Evolutionary conservation across 2,329 filamentous ascomycete genomes (phyloP), one percentile per base, ranked within the genome.

Genomic region (Stromatinia cepivora): DNA sequence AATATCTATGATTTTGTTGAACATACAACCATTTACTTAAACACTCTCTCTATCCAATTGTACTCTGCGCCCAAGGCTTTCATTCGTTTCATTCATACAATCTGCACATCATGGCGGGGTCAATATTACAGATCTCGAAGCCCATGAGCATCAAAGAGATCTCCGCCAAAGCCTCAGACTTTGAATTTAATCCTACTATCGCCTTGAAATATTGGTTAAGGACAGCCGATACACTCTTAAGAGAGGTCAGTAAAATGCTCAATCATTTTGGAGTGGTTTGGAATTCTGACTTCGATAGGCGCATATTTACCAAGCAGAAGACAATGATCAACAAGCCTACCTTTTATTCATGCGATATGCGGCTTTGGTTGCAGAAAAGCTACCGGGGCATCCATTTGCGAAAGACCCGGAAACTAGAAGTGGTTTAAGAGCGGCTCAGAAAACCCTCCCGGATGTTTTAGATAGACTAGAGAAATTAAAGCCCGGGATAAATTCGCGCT

Each of bases 331-430:
- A 75, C 91, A 95, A 77, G 92, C 94, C 6, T 99, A 97, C 79
- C 86, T 97, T 67, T 88, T 98, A 70, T 87, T 97, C n/a, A 92
- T 95, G 78, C 89, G 95, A 74, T 93, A 97, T 81, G 93, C 93
- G 13, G 86, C 90, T 66, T 88, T 99, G n/a, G 87, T 97, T 34
- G 82, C 97, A 39, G 87, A 92, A 9, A 86, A 90, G 67, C 84
- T 99, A 11, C 85, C 87, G 0, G 85, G 82, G 1, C 95, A 98
- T 75, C 93, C 94, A 1, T 88, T 95, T 69, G 87, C 87, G 58
- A 90, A 87, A 74, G 85, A 88, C 10, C 84, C 87, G 13, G 87
- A 90, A 48, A 85, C 86, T 72, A 83, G 83, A 68, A 79, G 80
- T 66, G 82, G 83, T 17, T 77, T 90, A 59, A 81, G 82, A 59